Evolutionary conservation across 768 basidiomycete species (phyloP).

Genomic region (Tricholoma hemisulphureum): DNA sequence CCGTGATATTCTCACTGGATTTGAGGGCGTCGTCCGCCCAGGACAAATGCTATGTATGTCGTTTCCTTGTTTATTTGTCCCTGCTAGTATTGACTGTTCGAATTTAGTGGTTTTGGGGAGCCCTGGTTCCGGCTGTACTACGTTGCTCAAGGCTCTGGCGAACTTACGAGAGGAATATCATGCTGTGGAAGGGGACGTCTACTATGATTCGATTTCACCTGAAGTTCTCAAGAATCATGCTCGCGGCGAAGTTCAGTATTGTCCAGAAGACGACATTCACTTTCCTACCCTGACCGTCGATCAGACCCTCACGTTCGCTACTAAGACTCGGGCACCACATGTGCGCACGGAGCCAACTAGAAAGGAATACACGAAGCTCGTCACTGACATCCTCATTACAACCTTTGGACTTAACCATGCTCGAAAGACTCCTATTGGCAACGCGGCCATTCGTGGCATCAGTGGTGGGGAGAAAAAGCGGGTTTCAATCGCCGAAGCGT

Average conservation of each 20-base stretch:
- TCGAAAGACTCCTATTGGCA: conserved; percentile 69
- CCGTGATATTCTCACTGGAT: conserved; percentile 58
- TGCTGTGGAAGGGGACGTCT: conserved; percentile 65
- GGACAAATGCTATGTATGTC: conserved; percentile 78
- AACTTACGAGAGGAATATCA: conserved; percentile 73
- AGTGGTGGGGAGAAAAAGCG: conserved; percentile 77
- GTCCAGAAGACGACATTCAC: too few species aligned
- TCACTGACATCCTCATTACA: conserved; percentile 57
- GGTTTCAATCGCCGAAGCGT: conserved; percentile 67
- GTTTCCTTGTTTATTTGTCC: background rate
- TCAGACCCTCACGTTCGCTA: conserved; percentile 70
- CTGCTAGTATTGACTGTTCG: background rate
- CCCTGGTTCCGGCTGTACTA: conserved; percentile 83
- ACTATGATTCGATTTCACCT: conserved; percentile 74
- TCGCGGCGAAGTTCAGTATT: conserved; percentile 76
- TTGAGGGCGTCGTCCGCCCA: conserved; percentile 62
- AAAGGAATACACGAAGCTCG: conserved; percentile 40
- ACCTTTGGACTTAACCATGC: conserved; percentile 78
- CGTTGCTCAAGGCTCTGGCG: conserved; percentile 78
- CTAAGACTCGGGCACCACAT: conserved; percentile 65
- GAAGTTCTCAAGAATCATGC: conserved; percentile 60
- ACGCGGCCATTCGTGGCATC: conserved; percentile 68
- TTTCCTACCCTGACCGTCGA: conserved; percentile 82
- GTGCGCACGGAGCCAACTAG: conserved; percentile 47
- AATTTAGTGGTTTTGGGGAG: conserved; percentile 77